phyloP scores from a whole-genome alignment of 129 eudicot species.

The Erigeron canadensis region DNA sequence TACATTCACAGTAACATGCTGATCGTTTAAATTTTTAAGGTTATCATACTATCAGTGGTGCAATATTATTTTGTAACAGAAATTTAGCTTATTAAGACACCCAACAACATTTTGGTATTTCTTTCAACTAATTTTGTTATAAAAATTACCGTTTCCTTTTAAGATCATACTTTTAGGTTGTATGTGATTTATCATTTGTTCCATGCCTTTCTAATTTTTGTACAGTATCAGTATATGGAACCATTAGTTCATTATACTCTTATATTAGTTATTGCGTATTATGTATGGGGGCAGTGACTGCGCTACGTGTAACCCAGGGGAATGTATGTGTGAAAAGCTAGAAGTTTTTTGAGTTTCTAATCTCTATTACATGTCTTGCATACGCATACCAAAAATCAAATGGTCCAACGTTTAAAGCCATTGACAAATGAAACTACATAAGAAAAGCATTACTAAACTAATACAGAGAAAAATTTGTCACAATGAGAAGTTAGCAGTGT shows the following conservation, averaged over 20 bases:
- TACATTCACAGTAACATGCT: not conserved
- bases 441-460: too few species aligned
- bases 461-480: too few species aligned
- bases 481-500: too few species aligned
- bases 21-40: not conserved
- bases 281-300: too few species aligned
- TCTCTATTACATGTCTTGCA: too few species aligned
- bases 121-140: not conserved
- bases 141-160: not conserved
- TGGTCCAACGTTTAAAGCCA: too few species aligned
- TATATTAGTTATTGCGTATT: too few species aligned
- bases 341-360: too few species aligned
- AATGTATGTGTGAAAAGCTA: too few species aligned
- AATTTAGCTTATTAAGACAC: not conserved
- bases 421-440: too few species aligned
- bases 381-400: too few species aligned
- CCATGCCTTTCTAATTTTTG: not conserved
- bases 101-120: not conserved
- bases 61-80: not conserved
- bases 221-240: not conserved
- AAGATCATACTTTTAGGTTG: not conserved
- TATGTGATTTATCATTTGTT: not conserved
- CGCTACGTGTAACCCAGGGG: too few species aligned
- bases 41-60: not conserved
- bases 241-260: not conserved